Conservation (phyloP, 208 protist species). For the Porcisia deanei region DNA sequence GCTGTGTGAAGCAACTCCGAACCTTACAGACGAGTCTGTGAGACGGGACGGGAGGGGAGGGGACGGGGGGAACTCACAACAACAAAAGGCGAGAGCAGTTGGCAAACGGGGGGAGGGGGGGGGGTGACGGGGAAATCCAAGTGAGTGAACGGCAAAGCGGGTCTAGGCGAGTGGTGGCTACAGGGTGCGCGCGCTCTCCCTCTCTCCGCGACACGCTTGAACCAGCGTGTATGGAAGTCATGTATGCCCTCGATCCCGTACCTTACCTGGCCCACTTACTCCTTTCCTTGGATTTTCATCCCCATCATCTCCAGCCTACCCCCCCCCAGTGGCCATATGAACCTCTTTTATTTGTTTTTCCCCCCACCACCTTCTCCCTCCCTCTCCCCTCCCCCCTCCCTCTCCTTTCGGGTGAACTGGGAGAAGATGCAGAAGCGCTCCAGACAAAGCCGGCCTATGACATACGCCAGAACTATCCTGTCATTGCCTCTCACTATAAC, state of each 20-base stretch:
- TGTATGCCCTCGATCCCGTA: background rate
- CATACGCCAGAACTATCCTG: slow-evolving; percentile 33
- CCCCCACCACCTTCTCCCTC: background rate
- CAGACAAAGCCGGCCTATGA: slow-evolving; percentile 10
- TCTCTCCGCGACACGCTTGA: background rate
- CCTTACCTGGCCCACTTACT: background rate
- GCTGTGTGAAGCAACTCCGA: slow-evolving; percentile 9
- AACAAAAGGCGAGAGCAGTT: background rate
- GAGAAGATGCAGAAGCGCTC: slow-evolving; percentile 27
- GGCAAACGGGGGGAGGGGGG: too few species aligned
- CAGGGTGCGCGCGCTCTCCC: too few species aligned
- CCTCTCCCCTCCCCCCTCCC: background rate
- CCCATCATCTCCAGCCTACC: too few species aligned
- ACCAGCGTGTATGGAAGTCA: background rate
- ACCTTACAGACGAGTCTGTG: too few species aligned
- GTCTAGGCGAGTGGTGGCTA: too few species aligned
- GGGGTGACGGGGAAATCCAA: too few species aligned
- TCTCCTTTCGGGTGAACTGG: background rate
- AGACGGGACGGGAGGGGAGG: background rate
- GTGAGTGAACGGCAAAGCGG: too few species aligned
- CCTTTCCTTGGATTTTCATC: too few species aligned
- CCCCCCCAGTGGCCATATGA: too few species aligned
- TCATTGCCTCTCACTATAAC: slow-evolving; percentile 16
- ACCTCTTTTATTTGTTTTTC: background rate
- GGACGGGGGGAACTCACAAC: background rate